Conservation (phyloP, 345 rosid genomes). For the Cardamine chenopodiifolia region DNA sequence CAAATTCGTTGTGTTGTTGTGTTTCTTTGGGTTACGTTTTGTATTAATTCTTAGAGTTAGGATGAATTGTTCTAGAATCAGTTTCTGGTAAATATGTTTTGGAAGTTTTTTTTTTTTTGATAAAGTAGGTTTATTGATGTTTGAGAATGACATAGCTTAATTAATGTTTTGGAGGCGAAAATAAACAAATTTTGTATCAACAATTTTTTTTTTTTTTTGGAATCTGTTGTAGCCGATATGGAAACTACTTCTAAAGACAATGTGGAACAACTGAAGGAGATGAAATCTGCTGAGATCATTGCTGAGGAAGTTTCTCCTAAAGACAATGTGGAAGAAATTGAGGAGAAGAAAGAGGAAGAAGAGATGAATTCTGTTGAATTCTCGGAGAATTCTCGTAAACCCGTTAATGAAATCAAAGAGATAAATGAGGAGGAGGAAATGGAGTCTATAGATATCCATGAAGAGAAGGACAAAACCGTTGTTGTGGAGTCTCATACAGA, state of each 20-base stretch:
- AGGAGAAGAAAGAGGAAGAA: constrained; percentile 32
- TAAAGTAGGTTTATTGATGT: neutral
- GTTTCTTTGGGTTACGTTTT: too few species aligned
- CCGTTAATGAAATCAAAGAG: neutral
- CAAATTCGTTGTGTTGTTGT: neutral
- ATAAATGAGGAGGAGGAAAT: constrained; percentile 36
- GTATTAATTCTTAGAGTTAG: neutral
- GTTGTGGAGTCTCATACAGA: constrained; percentile 3
- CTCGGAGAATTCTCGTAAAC: neutral
- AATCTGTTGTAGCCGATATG: constrained; percentile 33
- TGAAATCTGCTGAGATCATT: constrained; percentile 35
- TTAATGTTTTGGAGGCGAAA: neutral
- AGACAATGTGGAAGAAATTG: constrained; percentile 26
- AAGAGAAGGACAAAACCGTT: constrained; percentile 11
- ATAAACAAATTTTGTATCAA: neutral
- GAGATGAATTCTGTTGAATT: constrained; percentile 23
- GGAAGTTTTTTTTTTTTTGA: neutral
- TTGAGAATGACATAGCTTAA: neutral
- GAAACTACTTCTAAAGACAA: constrained; percentile 27
- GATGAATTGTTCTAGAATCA: neutral
- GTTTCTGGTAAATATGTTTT: neutral
- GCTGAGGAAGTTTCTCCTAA: constrained; percentile 26
- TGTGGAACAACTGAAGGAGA: constrained; percentile 33
- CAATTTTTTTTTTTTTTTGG: neutral
- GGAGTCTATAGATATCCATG: constrained; percentile 35